Evolutionary conservation across 2,329 filamentous ascomycete genomes (phyloP), one percentile per base, ranked within the genome.

Genomic region (Fusarium anthophilum): DNA sequence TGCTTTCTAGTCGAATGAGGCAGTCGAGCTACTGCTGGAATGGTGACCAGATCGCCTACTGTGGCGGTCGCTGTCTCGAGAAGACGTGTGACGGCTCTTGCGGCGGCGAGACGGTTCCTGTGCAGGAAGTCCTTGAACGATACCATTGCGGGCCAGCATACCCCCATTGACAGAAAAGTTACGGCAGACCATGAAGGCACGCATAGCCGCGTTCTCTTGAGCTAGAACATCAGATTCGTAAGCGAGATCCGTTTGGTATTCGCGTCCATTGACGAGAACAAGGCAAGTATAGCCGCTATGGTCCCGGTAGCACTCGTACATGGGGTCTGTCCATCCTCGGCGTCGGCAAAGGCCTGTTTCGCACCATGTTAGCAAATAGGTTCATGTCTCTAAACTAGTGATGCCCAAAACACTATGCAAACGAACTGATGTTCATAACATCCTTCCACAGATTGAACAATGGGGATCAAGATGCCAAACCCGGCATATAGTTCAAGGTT

Each of bases 151-250:
- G 72, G 90, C 90, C 73, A 92, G 86, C 94, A 97, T 98, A 81
- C 96, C 96, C 79, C 97, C 95, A 81, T 98, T 98, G 83, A 97
- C 94, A 63, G 94, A 97, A 85, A 98, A 98, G 87, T 98, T 98
- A 74, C 95, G 93, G 87, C 96, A 98, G 76, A 98, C 96, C 91
- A 98, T 96, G 84, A 98, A 98, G 66, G 96, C 96, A 72, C 95
- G 93, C 90, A 97, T 97, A 69, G 96, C 96, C 32, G 96, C 96
- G 79, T 96, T 96, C 83, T 98, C 95, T 80, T 95, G 94, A 53
- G 96, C 96, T 75, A 97, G 87, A 55, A 90, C 87, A 81, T 96
- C 93, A 72, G 92, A 93, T 81, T 93, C 91, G 85, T 96, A 97
- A 73, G 92, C 90, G 43, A 93, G 89, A 82, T 98, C 95, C 48